Base-by-base conservation (phyloP, 345 rosid genomes). In the Odontarrhena argentea region DNA sequence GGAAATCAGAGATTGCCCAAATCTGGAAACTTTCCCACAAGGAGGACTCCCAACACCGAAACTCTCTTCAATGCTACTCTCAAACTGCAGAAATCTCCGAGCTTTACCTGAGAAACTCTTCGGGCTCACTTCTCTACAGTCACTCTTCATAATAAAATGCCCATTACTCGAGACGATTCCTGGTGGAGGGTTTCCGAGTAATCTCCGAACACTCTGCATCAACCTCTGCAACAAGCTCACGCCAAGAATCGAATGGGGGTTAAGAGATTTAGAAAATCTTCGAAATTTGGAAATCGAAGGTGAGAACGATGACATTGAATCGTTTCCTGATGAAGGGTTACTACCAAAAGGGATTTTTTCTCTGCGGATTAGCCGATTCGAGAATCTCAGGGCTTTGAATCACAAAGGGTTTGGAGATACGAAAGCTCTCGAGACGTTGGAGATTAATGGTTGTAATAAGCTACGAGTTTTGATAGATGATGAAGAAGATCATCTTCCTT, bases 261-360 rank as follows among this genome's bases (percentile, higher is more conserved):
- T 80, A 10, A 49, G 71, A 14, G 58, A 65, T 38, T 69, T 80
- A 8, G 64, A 70, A 6, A 67, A 75, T 9, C 77, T 77, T 10
- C 69, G 51, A 8, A 64, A 71, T 30, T 49, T 81, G 5, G 77
- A 81, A 64, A 69, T 81, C 18, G 79, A 74, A 55, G 81, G 77
- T 48, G 74, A 73, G 11, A 53, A 63, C 50, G 28, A 28, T 1
- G 70, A 65, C 15, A 22, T 67, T 4, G 77, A 65, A 25, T 78
- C 80, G 69, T 78, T 81, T 65, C 82, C 80, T 1, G 74, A 72
- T 0, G 74, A 75, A 61, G 65, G 70, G 44, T 63, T 81, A 37
- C 50, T 78, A 15, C 84, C 81, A 30, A 55, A 22, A n/a, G 40
- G 61, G 6, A 1, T 77, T 24, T 54, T 35, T 30, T 58, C 67